Percentiles rank a stretch among this genome's conserved stretches.
These are phyloP conservation scores for Capsicum baccatum DNA, from an alignment of 257 asterid genomes.

Conservation along the genomic window DNA sequence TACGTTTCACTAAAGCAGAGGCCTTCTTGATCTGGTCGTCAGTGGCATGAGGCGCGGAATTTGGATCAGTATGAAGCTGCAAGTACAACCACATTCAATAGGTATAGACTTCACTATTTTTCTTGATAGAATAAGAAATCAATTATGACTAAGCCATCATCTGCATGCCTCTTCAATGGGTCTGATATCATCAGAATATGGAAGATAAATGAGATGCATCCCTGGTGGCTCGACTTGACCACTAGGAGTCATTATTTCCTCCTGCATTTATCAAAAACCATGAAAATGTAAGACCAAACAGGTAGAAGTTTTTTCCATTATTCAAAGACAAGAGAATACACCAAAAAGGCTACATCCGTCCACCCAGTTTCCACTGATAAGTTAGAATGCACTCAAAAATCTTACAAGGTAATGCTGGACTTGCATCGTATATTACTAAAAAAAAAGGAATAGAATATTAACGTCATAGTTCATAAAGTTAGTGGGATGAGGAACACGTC, in stretches of 20 bases:
- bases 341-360: slow-evolving; percentile 22
- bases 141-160: neutral
- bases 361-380: slow-evolving; percentile 9
- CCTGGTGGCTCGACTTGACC: slow-evolving; percentile 99
- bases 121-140: neutral
- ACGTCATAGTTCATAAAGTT: neutral
- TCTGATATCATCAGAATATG: slow-evolving; percentile 92
- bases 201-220: slow-evolving; percentile 96
- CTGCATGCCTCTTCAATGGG: slow-evolving; percentile 81
- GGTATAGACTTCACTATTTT: neutral
- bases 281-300: slow-evolving; percentile 5
- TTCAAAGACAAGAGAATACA: slow-evolving; percentile 18
- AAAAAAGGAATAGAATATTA: too few species aligned
- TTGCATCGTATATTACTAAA: too few species aligned
- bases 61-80: slow-evolving; percentile 67
- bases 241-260: slow-evolving; percentile 67
- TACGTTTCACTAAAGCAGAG: slow-evolving; percentile 66
- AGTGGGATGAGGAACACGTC: neutral
- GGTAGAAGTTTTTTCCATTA: neutral
- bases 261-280: slow-evolving; percentile 55
- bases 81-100: slow-evolving; percentile 24
- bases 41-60: slow-evolving; percentile 61
- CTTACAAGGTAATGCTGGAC: too few species aligned
- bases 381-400: neutral
- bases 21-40: slow-evolving; percentile 87